Base-by-base conservation (phyloP, 768 basidiomycete genomes). In the Cubamyces sp. region DNA sequence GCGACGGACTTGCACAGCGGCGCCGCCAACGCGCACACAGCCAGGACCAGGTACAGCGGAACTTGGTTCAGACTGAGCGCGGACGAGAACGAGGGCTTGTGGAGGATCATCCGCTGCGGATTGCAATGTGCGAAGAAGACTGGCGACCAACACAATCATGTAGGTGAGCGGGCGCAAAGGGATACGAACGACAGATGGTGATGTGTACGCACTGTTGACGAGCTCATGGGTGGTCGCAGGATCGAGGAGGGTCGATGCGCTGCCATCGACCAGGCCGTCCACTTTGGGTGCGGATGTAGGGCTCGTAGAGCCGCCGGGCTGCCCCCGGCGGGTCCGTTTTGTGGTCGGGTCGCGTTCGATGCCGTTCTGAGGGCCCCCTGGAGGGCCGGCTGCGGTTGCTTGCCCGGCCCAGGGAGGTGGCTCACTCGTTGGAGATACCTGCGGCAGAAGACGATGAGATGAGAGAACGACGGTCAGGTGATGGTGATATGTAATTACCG, bases 41-140 rank as follows among this genome's bases (percentile, higher is more conserved):
- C 87, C 49, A 88, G 82, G 18, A 93, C 77, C 26, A 94, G 84
- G 69, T 90, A 83, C 34, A 79, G 74, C 42, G 92, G 91, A 34
- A 94, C 82, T 59, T 82, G 80, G 65, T 86, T 86, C 62, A 84
- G 84, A 58, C 83, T 83, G 8, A 94, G 82, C 34, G 83, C 79
- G 1, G 85, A 79, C 23, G 86, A 79, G 68, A 94, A 94, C 8
- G 87, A 85, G 21, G 92, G 87, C 54, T 90, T 90, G 74, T 94
- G 92, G 48, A 94, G 83, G 62, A 92, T 80, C 67, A 87, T 81
- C 40, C 88, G 84, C 63, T 87, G 84, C 23, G 91, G 91, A 69
- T 92, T 89, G 66, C 87, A 88, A 71, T 90, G 89, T 25, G 91
- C 82, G 72, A 93, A 92, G 74, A 92, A 92, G 11, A 92, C 91